Conservation (phyloP, 345 rosid species). For the Psidium friedrichsthalianum region DNA sequence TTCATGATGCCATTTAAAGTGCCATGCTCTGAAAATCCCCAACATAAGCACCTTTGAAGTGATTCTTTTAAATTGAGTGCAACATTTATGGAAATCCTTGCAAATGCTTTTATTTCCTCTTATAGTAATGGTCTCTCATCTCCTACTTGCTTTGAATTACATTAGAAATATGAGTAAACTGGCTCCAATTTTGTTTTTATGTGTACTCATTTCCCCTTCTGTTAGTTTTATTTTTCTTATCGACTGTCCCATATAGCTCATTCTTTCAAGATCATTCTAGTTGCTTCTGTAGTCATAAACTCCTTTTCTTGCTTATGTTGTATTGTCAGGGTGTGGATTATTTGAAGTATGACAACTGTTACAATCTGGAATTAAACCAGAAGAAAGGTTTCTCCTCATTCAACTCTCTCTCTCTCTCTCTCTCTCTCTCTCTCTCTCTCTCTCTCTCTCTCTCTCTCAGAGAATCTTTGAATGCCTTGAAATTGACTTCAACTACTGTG, state of each 20-base stretch:
- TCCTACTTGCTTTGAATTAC: neutral
- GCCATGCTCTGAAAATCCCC: neutral
- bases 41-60: neutral
- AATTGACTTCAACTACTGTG: conserved; percentile 1
- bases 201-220: neutral
- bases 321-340: conserved; percentile 78
- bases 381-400: conserved; percentile 34
- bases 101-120: neutral
- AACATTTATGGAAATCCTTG: neutral
- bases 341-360: conserved; percentile 95
- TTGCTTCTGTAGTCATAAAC: neutral
- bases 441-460: neutral
- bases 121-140: neutral
- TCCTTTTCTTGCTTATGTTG: neutral
- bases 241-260: neutral
- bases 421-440: neutral
- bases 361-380: conserved; percentile 68
- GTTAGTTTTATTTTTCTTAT: neutral
- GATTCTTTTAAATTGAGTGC: neutral
- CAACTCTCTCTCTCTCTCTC: neutral
- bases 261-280: neutral
- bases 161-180: neutral
- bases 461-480: neutral
- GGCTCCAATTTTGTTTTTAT: neutral
- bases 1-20: neutral